Conservation (phyloP, 148 eudicot genomes). For the Fagopyrum esculentum region DNA sequence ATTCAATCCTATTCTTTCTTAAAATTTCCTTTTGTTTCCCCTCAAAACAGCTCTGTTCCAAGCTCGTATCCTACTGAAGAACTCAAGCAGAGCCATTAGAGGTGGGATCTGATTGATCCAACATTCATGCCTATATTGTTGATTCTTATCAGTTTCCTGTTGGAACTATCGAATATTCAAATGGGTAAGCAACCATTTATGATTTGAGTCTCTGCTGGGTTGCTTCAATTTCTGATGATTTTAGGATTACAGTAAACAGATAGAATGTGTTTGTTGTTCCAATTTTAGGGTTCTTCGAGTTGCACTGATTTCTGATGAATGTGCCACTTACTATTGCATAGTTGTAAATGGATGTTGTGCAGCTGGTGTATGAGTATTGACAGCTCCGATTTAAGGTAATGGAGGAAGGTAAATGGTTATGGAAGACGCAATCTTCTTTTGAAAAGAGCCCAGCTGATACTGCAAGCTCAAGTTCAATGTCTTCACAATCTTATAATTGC, state of each 20-base stretch:
- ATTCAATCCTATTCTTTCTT: neutral
- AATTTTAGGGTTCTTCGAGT: neutral
- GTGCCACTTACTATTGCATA: neutral
- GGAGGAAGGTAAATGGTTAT: neutral
- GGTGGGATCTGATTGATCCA: constrained; percentile 1
- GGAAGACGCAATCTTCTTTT: constrained; percentile 2
- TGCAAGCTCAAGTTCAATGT: constrained; percentile 9
- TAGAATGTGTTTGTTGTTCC: neutral
- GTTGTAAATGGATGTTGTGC: constrained; percentile 1
- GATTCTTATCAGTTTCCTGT: neutral
- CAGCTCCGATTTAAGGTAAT: constrained; percentile 2
- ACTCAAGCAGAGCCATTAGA: neutral
- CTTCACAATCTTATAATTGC: constrained; percentile 2
- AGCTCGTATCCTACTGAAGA: neutral
- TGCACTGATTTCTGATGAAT: neutral
- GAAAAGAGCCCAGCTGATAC: neutral
- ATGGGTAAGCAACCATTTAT: neutral
- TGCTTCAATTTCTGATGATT: neutral
- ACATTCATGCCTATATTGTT: neutral
- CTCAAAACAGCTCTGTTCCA: neutral
- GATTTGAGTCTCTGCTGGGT: neutral
- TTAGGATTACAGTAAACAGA: neutral
- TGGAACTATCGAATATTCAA: neutral
- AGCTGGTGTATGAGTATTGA: neutral
- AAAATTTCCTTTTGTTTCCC: neutral